Conservation (phyloP, 2,329 filamentous ascomycete genomes). For the Beauveria rudraprayagi region DNA sequence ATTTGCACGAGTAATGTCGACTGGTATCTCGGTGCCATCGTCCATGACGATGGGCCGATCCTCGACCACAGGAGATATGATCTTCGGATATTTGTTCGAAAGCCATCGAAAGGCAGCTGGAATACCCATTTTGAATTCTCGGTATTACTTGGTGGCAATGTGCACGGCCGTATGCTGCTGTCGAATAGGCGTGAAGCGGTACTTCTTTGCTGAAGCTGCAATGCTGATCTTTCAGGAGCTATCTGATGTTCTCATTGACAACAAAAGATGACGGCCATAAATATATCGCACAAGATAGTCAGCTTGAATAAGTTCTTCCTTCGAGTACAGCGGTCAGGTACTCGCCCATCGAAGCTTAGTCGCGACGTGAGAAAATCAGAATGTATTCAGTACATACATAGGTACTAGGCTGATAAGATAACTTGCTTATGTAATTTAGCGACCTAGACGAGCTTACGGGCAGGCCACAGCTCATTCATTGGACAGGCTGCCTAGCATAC, state of each 20-base stretch:
- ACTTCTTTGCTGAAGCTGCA: neutral
- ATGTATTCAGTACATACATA: neutral
- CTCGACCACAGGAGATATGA: constrained; percentile 85
- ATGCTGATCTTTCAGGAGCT: neutral
- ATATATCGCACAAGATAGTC: neutral
- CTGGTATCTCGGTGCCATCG: constrained; percentile 74
- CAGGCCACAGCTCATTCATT: neutral
- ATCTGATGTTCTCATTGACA: neutral
- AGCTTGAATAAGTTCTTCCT: neutral
- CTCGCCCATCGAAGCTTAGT: neutral
- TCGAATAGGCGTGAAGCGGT: neutral
- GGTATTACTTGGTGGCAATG: neutral
- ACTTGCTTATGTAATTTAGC: constrained; percentile 3
- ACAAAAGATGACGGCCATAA: neutral
- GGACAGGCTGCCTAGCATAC: neutral
- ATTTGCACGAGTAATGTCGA: constrained; percentile 78
- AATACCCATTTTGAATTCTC: constrained; percentile 66
- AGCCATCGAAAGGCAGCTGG: constrained; percentile 95
- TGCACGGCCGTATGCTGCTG: neutral
- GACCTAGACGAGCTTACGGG: too few species aligned
- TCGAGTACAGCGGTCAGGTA: neutral
- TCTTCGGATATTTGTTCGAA: constrained; percentile 95
- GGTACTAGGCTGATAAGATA: constrained; percentile 1
- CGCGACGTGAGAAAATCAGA: neutral
- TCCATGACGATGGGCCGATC: constrained; percentile 70